A percentile compares a stretch with the other conserved stretches of the same genome.
These are phyloP conservation scores for Aspergillus pseudoviridinutans DNA, from an alignment of 2,329 filamentous ascomycete species.

Conservation along the genomic window DNA sequence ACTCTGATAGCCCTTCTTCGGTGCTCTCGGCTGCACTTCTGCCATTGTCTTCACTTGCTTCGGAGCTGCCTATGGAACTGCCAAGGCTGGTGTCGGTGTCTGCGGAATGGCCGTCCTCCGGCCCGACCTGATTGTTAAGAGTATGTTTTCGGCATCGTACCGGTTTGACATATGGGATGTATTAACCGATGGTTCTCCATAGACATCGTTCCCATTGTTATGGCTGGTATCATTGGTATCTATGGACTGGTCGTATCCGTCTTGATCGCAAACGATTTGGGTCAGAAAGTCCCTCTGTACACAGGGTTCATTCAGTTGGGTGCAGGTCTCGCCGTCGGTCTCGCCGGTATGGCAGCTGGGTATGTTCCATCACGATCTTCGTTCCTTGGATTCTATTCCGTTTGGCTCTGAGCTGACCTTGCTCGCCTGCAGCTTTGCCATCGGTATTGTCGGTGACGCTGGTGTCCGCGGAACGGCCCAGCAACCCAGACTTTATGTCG, in stretches of 20 bases:
- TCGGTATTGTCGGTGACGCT: constrained; percentile 70
- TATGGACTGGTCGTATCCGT: constrained; percentile 89
- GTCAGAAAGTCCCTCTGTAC: constrained; percentile 68
- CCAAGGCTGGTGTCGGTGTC: constrained; percentile 98
- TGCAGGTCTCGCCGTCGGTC: constrained; percentile 75
- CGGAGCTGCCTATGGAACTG: constrained; percentile 95
- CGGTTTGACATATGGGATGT: not conserved
- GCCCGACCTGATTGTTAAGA: constrained; percentile 98
- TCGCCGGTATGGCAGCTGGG: constrained; percentile 76
- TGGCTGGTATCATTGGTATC: constrained; percentile 99
- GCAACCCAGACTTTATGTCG: constrained; percentile 70
- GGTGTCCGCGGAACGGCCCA: constrained; percentile 51
- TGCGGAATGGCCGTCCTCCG: constrained; percentile 96
- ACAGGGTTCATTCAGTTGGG: constrained; percentile 83
- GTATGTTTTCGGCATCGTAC: constrained; percentile 54
- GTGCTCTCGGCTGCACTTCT: constrained; percentile 92
- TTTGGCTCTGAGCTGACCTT: constrained; percentile 9
- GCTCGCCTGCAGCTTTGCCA: constrained; percentile 60
- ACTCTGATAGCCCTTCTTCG: constrained; percentile 74
- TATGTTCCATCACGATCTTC: constrained; percentile 24
- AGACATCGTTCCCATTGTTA: constrained; percentile 99
- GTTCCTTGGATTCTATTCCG: not conserved
- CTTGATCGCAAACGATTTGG: constrained; percentile 75
- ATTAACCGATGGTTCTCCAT: constrained; percentile 15
- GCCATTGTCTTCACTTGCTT: constrained; percentile 97